Evolutionary conservation across 352 stramenopile genomes (phyloP).

Genomic region (Globisporangium alternatum): DNA sequence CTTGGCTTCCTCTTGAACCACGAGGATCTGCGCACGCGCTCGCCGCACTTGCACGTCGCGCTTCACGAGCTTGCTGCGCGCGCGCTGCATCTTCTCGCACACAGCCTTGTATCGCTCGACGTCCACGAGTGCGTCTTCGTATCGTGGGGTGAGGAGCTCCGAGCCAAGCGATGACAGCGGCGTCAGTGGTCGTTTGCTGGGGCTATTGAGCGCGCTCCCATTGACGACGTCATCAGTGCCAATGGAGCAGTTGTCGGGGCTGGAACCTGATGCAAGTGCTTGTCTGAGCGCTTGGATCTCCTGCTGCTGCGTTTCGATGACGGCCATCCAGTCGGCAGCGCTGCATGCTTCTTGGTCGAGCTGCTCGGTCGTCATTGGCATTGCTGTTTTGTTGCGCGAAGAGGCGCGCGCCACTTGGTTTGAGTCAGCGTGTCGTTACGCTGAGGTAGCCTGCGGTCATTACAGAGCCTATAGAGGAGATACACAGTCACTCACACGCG

Average conservation of each 20-base stretch:
- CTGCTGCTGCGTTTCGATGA: slow-evolving; percentile 46
- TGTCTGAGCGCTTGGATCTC: slow-evolving; percentile 42
- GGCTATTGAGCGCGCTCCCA: slow-evolving; percentile 7
- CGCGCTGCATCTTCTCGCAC: slow-evolving; percentile 39
- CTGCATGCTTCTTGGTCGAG: background rate
- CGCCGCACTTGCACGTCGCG: slow-evolving; percentile 35
- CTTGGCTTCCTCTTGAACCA: slow-evolving; percentile 16
- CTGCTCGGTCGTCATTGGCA: background rate
- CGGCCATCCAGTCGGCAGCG: slow-evolving; percentile 28
- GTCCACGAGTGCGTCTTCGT: slow-evolving; percentile 29
- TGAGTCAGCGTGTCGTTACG: background rate
- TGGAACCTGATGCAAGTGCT: slow-evolving; percentile 6
- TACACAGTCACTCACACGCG: too few relatives aligned
- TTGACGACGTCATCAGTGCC: slow-evolving; percentile 1
- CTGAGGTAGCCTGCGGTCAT: background rate
- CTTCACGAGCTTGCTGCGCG: slow-evolving; percentile 27
- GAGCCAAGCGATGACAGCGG: slow-evolving; percentile 27
- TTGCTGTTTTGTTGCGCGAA: slow-evolving; percentile 2
- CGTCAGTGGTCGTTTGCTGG: slow-evolving; percentile 4
- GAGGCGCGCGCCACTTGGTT: background rate
- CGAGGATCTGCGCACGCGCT: slow-evolving; percentile 24
- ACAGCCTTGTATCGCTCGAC: slow-evolving; percentile 37
- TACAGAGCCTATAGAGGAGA: background rate
- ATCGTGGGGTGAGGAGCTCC: slow-evolving; percentile 19
- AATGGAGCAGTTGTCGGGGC: background rate